phyloP scores from a whole-genome alignment of 768 basidiomycete species.

The Xerocomellus chrysenteron region DNA sequence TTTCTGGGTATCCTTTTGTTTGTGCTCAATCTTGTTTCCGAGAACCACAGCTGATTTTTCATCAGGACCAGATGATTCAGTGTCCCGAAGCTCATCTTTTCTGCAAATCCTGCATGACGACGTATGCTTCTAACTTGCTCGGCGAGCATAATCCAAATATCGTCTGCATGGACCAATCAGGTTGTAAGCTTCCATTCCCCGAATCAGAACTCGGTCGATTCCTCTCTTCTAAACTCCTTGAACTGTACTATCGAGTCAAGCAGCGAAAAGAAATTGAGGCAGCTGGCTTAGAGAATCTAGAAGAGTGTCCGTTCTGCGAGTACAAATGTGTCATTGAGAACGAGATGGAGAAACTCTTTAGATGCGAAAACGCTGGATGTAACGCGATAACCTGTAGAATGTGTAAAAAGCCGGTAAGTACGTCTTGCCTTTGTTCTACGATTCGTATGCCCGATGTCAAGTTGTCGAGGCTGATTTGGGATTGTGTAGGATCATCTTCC shows the following conservation, averaged over 20 bases:
- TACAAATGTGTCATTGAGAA: slow-evolving; percentile 81
- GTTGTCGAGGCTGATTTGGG: neutral
- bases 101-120: slow-evolving; percentile 67
- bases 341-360: slow-evolving; percentile 57
- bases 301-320: slow-evolving; percentile 91
- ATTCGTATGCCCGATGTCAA: neutral
- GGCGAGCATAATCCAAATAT: slow-evolving; percentile 61
- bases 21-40: slow-evolving; percentile 27
- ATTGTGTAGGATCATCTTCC: slow-evolving; percentile 70
- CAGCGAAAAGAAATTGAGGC: slow-evolving; percentile 78
- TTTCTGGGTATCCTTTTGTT: slow-evolving; percentile 68
- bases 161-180: slow-evolving; percentile 80
- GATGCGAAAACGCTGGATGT: slow-evolving; percentile 64
- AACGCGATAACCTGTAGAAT: slow-evolving; percentile 72
- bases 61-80: slow-evolving; percentile 80
- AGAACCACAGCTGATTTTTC: neutral
- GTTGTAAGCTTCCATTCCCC: slow-evolving; percentile 67
- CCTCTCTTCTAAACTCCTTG: slow-evolving; percentile 63
- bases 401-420: slow-evolving; percentile 70
- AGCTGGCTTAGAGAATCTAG: slow-evolving; percentile 75
- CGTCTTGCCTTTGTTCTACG: neutral
- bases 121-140: slow-evolving; percentile 67
- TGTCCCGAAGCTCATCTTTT: slow-evolving; percentile 90
- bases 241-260: slow-evolving; percentile 69
- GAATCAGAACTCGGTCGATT: slow-evolving; percentile 67